A percentile compares a stretch with the other conserved stretches of the same genome.
phyloP scores from a whole-genome alignment of 164 flowering plant species.

The Pachysandra terminalis region DNA sequence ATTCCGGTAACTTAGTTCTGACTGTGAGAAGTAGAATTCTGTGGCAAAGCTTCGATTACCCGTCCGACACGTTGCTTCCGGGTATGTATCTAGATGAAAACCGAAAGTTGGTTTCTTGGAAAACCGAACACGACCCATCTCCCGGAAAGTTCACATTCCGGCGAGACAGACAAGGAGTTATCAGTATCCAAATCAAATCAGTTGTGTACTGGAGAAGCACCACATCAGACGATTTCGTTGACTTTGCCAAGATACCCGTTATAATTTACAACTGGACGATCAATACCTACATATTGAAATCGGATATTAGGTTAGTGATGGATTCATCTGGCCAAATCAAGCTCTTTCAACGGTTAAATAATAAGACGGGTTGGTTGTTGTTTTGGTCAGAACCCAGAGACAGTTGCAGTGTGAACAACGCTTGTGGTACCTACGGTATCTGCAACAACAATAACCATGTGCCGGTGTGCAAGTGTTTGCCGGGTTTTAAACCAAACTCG shows the following conservation, averaged over 20 bases:
- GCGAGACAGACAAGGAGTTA: slow-evolving; percentile 2
- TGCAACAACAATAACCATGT: slow-evolving; percentile 21
- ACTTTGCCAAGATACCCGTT: not conserved
- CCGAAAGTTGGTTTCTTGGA: slow-evolving; percentile 30
- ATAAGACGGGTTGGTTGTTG: not conserved
- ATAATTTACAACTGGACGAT: not conserved
- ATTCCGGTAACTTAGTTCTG: too few relatives aligned
- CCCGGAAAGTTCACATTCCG: slow-evolving; percentile 22
- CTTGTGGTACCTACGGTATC: slow-evolving; percentile 19
- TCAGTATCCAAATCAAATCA: slow-evolving; percentile 6
- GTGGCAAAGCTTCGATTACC: too few relatives aligned
- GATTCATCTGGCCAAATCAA: slow-evolving; percentile 17
- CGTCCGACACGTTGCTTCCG: slow-evolving; percentile 40
- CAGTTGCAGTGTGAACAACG: slow-evolving; percentile 8
- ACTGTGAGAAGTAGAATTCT: too few relatives aligned
- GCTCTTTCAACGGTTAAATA: not conserved
- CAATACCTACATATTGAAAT: too few relatives aligned
- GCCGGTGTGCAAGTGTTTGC: too few relatives aligned
- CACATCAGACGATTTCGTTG: not conserved
- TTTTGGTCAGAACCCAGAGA: slow-evolving; percentile 19
- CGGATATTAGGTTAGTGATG: slow-evolving; percentile 23
- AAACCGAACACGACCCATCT: slow-evolving; percentile 14
- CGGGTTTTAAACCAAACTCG: slow-evolving; percentile 13
- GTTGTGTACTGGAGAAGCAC: slow-evolving; percentile 22
- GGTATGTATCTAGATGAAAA: slow-evolving; percentile 30